Conservation (phyloP, 139 green algal genomes). For the Mesostigma viride region DNA sequence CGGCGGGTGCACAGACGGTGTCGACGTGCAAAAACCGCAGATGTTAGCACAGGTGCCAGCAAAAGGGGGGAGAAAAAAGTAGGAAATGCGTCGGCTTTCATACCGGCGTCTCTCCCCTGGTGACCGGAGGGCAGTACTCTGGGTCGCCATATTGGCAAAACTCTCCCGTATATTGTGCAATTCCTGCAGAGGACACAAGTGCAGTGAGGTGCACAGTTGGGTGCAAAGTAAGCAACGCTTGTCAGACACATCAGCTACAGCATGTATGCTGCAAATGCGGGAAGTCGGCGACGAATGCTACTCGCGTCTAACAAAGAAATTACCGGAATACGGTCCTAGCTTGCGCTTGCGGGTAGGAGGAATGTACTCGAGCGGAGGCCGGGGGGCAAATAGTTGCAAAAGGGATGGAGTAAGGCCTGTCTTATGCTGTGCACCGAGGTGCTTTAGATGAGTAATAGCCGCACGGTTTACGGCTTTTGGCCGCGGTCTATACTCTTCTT, state of each 20-base stretch:
- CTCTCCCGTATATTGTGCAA: conserved; percentile 26
- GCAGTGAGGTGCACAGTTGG: background rate
- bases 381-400: conserved; percentile 30
- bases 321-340: background rate
- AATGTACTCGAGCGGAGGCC: conserved; percentile 19
- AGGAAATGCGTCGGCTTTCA: background rate
- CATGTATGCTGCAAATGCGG: background rate
- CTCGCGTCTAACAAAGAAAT: background rate
- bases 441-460: too few species aligned
- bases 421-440: too few species aligned
- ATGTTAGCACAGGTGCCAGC: background rate
- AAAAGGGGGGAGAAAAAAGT: background rate
- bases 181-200: conserved; percentile 10
- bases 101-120: conserved; percentile 24
- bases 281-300: background rate
- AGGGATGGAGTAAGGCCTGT: conserved; percentile 26
- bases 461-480: too few species aligned
- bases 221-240: background rate
- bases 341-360: conserved; percentile 19
- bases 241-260: background rate
- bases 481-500: too few species aligned
- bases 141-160: conserved; percentile 23
- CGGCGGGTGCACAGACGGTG: background rate
- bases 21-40: background rate
- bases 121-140: conserved; percentile 27